These are phyloP conservation scores for Xylaria flabelliformis DNA, from an alignment of 495 filamentous ascomycete genomes.

Conservation along the genomic window DNA sequence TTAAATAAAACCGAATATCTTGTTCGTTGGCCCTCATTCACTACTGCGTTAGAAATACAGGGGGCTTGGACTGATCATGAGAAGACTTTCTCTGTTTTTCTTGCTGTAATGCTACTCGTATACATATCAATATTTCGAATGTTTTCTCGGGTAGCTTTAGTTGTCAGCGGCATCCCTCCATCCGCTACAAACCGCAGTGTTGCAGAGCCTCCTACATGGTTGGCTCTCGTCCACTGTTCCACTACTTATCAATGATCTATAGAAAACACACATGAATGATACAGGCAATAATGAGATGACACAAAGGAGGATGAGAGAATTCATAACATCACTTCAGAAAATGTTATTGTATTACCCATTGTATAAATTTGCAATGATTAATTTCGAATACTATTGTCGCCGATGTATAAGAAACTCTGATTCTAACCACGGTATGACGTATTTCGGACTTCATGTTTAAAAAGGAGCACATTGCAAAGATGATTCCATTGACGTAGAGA, in stretches of 20 bases:
- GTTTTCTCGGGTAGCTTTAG: too few relatives aligned
- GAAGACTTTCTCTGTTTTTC: too few relatives aligned
- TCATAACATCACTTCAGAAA: background rate
- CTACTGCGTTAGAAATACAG: too few relatives aligned
- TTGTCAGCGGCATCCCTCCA: too few relatives aligned
- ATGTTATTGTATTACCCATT: background rate
- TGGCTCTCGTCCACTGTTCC: background rate
- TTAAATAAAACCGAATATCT: background rate
- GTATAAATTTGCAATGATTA: background rate
- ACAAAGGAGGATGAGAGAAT: background rate
- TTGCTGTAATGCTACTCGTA: too few relatives aligned
- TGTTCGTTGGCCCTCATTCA: background rate
- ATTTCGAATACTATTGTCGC: background rate
- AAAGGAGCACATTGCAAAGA: background rate
- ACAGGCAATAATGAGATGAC: background rate
- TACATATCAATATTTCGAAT: too few relatives aligned
- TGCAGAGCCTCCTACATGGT: too few relatives aligned
- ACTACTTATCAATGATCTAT: background rate
- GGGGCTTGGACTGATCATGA: too few relatives aligned
- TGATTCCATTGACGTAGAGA: background rate
- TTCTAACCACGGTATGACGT: background rate
- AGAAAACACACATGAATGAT: background rate
- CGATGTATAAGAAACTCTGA: background rate
- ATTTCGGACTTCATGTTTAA: background rate
- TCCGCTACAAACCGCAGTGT: too few relatives aligned